Evolutionary conservation across 1,284 basidiomycete genomes (phyloP).

Genomic region (Sporisorium graminicola): DNA sequence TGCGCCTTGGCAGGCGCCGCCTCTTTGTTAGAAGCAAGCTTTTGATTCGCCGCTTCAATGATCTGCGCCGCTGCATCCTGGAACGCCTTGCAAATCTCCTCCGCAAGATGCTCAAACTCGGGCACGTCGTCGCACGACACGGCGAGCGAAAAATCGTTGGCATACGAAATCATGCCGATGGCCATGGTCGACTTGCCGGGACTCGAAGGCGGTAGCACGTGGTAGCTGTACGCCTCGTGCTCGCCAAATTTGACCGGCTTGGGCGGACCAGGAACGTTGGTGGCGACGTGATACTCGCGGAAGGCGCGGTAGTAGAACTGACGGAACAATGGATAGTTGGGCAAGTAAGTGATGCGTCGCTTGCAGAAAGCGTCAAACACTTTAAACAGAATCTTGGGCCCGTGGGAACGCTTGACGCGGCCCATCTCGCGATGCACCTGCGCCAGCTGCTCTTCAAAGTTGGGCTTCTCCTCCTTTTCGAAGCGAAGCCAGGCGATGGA

Average conservation of each 20-base stretch:
- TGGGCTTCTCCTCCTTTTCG: conserved; percentile 50
- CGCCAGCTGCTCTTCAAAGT: conserved; percentile 55
- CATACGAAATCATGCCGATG: conserved; percentile 69
- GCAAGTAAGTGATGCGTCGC: conserved; percentile 57
- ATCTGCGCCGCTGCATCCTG: conserved; percentile 60
- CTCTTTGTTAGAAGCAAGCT: conserved; percentile 26
- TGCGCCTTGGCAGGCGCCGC: conserved; percentile 13
- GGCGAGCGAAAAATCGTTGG: conserved; percentile 64
- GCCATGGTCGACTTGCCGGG: conserved; percentile 68
- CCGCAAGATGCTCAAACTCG: conserved; percentile 59
- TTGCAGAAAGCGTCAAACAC: conserved; percentile 51
- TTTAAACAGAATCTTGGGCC: conserved; percentile 64
- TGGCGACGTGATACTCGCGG: conserved; percentile 66
- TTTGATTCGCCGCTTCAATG: conserved; percentile 59
- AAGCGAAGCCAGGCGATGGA: conserved; percentile 66
- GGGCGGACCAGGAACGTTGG: conserved; percentile 67
- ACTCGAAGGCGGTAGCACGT: conserved; percentile 66
- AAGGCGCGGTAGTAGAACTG: conserved; percentile 66
- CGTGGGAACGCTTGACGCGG: conserved; percentile 62
- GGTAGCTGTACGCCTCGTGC: conserved; percentile 67
- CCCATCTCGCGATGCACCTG: conserved; percentile 67
- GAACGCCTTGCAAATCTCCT: conserved; percentile 65
- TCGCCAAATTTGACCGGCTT: conserved; percentile 65
- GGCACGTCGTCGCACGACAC: conserved; percentile 68
- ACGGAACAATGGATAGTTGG: conserved; percentile 62